Conservation (phyloP, 2,329 filamentous ascomycete genomes). For the Hypomyces rosellus region DNA sequence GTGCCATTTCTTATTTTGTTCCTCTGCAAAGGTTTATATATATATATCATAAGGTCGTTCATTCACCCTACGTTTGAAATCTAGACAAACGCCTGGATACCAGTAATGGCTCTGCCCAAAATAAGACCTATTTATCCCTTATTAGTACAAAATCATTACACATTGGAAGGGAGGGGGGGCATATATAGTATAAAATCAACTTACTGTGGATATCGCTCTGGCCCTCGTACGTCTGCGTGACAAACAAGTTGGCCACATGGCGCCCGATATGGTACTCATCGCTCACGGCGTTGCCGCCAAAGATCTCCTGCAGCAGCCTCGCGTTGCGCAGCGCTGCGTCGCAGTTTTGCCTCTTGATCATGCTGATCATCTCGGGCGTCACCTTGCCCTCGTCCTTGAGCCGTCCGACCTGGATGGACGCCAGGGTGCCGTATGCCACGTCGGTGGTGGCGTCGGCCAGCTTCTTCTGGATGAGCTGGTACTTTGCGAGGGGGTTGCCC, state of each 20-base stretch:
- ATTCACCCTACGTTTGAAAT: too few species aligned
- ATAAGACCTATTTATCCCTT: conserved; percentile 51
- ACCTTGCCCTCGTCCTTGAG: conserved; percentile 87
- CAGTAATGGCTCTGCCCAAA: conserved; percentile 61
- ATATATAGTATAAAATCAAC: conserved; percentile 22
- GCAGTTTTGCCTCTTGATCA: conserved; percentile 98
- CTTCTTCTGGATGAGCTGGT: conserved; percentile 98
- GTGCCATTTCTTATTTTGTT: too few species aligned
- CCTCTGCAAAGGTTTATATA: too few species aligned
- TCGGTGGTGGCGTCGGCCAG: conserved; percentile 88
- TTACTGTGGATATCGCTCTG: conserved; percentile 96
- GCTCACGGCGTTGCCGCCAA: conserved; percentile 96
- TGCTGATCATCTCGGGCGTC: conserved; percentile 89
- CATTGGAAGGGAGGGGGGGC: neutral
- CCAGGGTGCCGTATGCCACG: conserved; percentile 83
- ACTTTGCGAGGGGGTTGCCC: conserved; percentile 87
- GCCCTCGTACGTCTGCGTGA: conserved; percentile 96
- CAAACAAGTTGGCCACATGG: conserved; percentile 93
- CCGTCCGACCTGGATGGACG: conserved; percentile 82
- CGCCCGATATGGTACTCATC: conserved; percentile 95
- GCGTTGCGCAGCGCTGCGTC: conserved; percentile 79
- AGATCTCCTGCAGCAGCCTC: conserved; percentile 82
- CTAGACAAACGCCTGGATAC: conserved; percentile 72
- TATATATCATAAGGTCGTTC: too few species aligned
- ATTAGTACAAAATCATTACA: conserved; percentile 20